Percentiles rank a stretch among this genome's conserved stretches.
Conservation (phyloP, 495 filamentous ascomycete genomes). For the Friedmanniomyces endolithicus region DNA sequence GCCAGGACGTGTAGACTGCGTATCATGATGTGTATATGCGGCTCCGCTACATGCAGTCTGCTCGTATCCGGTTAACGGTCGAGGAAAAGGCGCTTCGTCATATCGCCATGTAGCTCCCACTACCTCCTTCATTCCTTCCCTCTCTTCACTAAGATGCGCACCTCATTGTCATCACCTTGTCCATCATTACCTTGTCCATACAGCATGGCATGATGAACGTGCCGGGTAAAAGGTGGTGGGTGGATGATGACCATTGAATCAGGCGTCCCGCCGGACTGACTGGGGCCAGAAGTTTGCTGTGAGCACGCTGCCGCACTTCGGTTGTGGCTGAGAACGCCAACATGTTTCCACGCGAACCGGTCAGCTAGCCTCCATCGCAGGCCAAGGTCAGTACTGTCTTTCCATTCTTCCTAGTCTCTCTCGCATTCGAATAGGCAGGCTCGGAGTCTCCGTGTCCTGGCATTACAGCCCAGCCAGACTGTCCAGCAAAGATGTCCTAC, state of each 20-base stretch:
- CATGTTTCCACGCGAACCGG: background rate
- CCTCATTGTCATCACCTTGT: background rate
- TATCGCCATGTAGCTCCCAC: background rate
- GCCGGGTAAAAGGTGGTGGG: too few relatives aligned
- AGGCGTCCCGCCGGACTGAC: too few relatives aligned
- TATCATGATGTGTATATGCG: too few relatives aligned
- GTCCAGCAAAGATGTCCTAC: conserved; percentile 1
- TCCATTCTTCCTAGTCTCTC: background rate
- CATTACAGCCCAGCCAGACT: background rate
- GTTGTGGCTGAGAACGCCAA: background rate
- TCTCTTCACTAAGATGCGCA: too few relatives aligned
- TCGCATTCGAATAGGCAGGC: background rate
- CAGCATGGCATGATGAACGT: too few relatives aligned
- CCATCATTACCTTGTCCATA: too few relatives aligned
- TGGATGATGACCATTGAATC: too few relatives aligned
- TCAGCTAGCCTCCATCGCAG: background rate
- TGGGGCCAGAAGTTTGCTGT: background rate
- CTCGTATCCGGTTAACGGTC: background rate
- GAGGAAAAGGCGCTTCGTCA: background rate
- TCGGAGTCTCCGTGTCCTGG: background rate
- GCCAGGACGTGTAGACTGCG: background rate
- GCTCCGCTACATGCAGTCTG: too few relatives aligned
- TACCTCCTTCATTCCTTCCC: background rate
- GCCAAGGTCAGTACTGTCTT: background rate
- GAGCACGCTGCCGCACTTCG: background rate